These are phyloP conservation scores for Tylopilus rubrobrunneus DNA, from an alignment of 768 basidiomycete genomes.

Conservation along the genomic window DNA sequence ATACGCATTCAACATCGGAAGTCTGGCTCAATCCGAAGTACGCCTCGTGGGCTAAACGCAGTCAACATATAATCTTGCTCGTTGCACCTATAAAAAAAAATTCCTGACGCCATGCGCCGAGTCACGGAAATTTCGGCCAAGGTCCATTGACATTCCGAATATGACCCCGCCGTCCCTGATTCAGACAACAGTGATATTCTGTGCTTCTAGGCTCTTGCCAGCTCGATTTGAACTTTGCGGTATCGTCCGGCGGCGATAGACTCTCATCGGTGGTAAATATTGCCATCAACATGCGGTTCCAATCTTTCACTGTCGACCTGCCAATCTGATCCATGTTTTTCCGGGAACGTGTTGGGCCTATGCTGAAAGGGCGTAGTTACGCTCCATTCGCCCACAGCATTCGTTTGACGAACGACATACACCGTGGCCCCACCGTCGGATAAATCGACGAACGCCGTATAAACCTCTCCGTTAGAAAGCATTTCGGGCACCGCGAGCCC, in stretches of 20 bases:
- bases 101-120: too few relatives aligned
- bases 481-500: background rate
- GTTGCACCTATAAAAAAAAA: too few relatives aligned
- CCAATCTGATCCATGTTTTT: background rate
- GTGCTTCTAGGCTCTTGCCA: background rate
- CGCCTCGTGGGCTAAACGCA: conserved; percentile 8
- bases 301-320: background rate
- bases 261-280: background rate
- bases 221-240: background rate
- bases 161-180: too few relatives aligned
- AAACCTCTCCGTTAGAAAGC: too few relatives aligned
- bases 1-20: too few relatives aligned
- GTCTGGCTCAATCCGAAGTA: too few relatives aligned
- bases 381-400: background rate
- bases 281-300: conserved; percentile 7
- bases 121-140: too few relatives aligned
- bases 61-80: background rate
- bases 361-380: background rate
- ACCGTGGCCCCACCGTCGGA: background rate
- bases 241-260: background rate
- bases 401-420: background rate
- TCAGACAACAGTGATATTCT: too few relatives aligned
- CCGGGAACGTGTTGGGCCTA: conserved; percentile 12
- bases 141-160: too few relatives aligned
- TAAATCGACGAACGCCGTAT: background rate